Conservation (phyloP, 208 protist genomes). For the Strigomonas culicis region DNA sequence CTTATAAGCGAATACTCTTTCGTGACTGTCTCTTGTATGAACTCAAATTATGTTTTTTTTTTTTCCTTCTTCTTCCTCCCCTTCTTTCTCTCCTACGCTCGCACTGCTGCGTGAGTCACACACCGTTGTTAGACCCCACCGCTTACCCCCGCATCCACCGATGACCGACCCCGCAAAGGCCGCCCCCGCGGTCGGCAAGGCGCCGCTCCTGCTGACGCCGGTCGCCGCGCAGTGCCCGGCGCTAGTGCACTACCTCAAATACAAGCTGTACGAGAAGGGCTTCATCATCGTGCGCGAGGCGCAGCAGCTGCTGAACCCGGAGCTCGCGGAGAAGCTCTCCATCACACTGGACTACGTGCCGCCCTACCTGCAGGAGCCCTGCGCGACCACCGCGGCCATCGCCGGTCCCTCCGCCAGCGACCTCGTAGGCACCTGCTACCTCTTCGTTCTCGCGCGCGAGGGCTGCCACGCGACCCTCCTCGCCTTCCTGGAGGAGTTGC, state of each 20-base stretch:
- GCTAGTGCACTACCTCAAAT: conserved; percentile 75
- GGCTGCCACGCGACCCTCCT: conserved; percentile 61
- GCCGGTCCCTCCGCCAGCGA: conserved; percentile 26
- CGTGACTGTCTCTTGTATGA: too few species aligned
- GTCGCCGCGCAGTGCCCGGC: conserved; percentile 47
- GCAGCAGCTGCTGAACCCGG: conserved; percentile 69
- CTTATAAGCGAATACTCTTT: too few species aligned
- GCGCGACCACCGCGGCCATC: conserved; percentile 7
- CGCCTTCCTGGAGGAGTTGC: conserved; percentile 37
- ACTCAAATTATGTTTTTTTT: too few species aligned
- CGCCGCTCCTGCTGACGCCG: conserved; percentile 57
- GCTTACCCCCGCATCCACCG: too few species aligned
- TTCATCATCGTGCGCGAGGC: conserved; percentile 84
- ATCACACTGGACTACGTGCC: conserved; percentile 39
- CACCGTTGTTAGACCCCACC: too few species aligned
- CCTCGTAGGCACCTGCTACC: conserved; percentile 59
- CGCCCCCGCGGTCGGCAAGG: conserved; percentile 19
- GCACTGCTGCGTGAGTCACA: too few species aligned
- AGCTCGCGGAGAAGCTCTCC: conserved; percentile 62
- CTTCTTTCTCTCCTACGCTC: too few species aligned
- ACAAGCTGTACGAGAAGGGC: conserved; percentile 75
- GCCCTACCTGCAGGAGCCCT: conserved; percentile 16
- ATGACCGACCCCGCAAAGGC: too few species aligned
- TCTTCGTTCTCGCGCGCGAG: conserved; percentile 71
- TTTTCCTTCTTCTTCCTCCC: too few species aligned